phyloP scores from a whole-genome alignment of 2,329 filamentous ascomycete species.

The Podosphaera xanthii region DNA sequence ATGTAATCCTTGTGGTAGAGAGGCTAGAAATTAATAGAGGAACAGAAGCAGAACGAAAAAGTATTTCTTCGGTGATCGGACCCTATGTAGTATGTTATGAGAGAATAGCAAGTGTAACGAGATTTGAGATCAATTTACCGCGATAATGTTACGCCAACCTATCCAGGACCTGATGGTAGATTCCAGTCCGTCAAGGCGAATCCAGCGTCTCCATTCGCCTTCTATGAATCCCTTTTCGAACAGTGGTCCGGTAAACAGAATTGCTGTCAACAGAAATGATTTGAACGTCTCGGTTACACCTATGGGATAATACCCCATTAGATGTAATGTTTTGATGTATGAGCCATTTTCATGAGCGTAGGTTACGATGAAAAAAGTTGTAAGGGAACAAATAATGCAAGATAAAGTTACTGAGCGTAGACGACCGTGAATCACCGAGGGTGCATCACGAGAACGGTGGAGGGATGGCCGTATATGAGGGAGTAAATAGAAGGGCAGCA shows the following conservation, averaged over 20 bases:
- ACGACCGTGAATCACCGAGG: constrained; percentile 69
- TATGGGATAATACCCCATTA: constrained; percentile 65
- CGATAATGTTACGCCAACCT: constrained; percentile 68
- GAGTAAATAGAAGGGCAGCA: constrained; percentile 75
- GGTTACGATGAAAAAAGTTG: constrained; percentile 44
- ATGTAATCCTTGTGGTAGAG: constrained; percentile 34
- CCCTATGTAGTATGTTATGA: constrained; percentile 23
- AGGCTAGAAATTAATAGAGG: constrained; percentile 50
- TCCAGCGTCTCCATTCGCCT: constrained; percentile 42
- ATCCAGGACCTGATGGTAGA: constrained; percentile 50
- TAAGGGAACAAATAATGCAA: constrained; percentile 41
- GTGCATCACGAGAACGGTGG: constrained; percentile 62
- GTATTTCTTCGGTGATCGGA: constrained; percentile 75
- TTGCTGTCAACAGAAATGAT: constrained; percentile 44
- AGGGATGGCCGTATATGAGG: constrained; percentile 56
- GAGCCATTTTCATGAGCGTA: constrained; percentile 27
- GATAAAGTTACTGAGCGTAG: constrained; percentile 60
- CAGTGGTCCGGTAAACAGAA: constrained; percentile 67
- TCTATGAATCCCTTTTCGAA: constrained; percentile 61
- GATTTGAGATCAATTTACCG: constrained; percentile 30
- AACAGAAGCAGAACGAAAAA: constrained; percentile 74
- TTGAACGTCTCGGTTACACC: constrained; percentile 39
- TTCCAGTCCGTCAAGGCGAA: constrained; percentile 29
- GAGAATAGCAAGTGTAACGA: not conserved
- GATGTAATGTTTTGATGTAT: constrained; percentile 33